Conservation (phyloP, 31 red algal genomes). For the Odonthalia washingtoniensis region DNA sequence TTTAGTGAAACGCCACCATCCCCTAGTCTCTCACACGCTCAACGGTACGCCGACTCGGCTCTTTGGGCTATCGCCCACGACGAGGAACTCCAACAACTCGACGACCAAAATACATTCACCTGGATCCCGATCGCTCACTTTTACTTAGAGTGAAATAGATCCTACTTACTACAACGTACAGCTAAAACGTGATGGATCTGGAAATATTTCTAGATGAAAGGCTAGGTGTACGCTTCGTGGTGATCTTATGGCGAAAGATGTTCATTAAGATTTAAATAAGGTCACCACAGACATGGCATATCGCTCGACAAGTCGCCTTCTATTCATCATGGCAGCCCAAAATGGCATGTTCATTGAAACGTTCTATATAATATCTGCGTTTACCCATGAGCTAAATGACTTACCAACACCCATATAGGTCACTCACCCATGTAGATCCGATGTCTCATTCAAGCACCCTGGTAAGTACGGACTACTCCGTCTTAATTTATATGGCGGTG, state of each 20-base stretch:
- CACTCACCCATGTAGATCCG: not conserved
- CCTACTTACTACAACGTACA: constrained; percentile 3
- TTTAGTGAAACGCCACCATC: no score
- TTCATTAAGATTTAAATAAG: constrained; percentile 38
- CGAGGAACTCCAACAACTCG: no score
- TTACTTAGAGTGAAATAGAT: no score
- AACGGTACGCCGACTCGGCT: no score
- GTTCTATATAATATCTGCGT: constrained; percentile 40
- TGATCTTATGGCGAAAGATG: constrained; percentile 24
- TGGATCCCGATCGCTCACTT: no score
- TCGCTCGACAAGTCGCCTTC: not conserved
- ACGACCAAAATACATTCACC: no score
- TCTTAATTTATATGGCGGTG: constrained; percentile 14
- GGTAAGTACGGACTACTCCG: not conserved
- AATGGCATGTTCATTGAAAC: not conserved
- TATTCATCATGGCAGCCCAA: constrained; percentile 12
- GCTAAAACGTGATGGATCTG: constrained; percentile 25
- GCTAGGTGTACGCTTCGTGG: constrained; percentile 29
- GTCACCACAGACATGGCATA: constrained; percentile 28
- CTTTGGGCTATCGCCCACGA: no score
- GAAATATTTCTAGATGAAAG: constrained; percentile 22
- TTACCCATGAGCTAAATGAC: constrained; percentile 34
- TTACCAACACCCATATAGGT: not conserved
- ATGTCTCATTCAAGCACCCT: not conserved
- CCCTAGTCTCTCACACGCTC: no score